phyloP scores from a whole-genome alignment of 2,329 filamentous ascomycete species.

The Fusarium graminum region DNA sequence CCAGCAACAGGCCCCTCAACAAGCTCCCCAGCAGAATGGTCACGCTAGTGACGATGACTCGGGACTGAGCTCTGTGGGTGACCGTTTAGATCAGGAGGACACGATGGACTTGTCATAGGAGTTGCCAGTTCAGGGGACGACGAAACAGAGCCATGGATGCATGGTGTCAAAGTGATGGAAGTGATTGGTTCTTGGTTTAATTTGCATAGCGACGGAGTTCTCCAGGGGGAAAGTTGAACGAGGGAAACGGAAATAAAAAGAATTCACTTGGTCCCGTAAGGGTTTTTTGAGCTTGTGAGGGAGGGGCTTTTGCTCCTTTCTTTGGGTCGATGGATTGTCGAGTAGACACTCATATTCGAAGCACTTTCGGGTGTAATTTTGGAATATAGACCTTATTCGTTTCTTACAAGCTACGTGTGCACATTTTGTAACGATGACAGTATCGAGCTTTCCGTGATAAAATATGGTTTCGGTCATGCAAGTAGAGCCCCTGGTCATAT shows the following conservation, averaged over 20 bases:
- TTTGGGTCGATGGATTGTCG: conserved; percentile 9
- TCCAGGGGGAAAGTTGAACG: conserved; percentile 20
- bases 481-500: background rate
- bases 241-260: conserved; percentile 24
- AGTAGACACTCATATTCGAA: conserved; percentile 3
- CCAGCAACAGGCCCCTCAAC: conserved; percentile 23
- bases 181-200: conserved; percentile 24
- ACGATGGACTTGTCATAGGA: conserved; percentile 62
- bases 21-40: conserved; percentile 44
- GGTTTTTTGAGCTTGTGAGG: conserved; percentile 2
- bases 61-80: conserved; percentile 69
- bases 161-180: background rate
- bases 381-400: background rate
- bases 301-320: conserved; percentile 11
- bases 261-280: conserved; percentile 19
- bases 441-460: background rate
- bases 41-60: conserved; percentile 59
- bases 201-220: conserved; percentile 52
- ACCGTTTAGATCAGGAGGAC: conserved; percentile 59
- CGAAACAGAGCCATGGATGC: background rate
- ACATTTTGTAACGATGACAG: no score
- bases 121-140: background rate
- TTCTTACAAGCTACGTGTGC: no score
- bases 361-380: conserved; percentile 4
- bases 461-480: background rate